Base-by-base conservation (phyloP, 306 rosid species). In the Clitoria ternatea region DNA sequence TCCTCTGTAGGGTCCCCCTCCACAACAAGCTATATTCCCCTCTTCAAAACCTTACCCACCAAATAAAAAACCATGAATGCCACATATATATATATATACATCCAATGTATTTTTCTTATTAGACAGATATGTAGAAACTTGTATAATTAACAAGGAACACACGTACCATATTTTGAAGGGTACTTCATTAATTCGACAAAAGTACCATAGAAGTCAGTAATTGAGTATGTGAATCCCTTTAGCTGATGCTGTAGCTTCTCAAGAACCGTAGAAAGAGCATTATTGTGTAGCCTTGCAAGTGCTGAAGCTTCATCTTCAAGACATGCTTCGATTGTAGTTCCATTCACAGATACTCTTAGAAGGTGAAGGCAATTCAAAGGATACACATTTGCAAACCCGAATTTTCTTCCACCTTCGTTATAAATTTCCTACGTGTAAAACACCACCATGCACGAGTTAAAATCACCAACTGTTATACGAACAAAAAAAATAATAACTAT, bases 11-110 rank as follows among this genome's bases (percentile, higher is more conserved):
- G 60, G 72, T 0, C 95, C 92, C 24, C 79, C 64, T 12, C 97
- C 97, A 49, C 95, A 88, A 10, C 95, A 87, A 17, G 83, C 92
- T 4, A 0, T 26, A 29, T 71, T 80, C 15, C 78, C 90, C 57
- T 79, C 89, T 55, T 80, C 54, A 37, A 87, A 75, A 53, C 89
- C 90, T 87, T 69, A 2, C 7, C 12, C 19, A 0, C 6, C 22
- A 7, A 45, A 56, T 14, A 20, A 20, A 1, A 39, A 20, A 18
- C n/a, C n/a, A n/a, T n/a, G n/a, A n/a, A n/a, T n/a, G n/a, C n/a
- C n/a, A n/a, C n/a, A n/a, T n/a, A n/a, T n/a, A n/a, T n/a, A n/a
- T n/a, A 30, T 23, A 12, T 9, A 18, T 23, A 12, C 6, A 6
- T 43, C 27, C 1, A 32, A n/a, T n/a, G 7, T n/a, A n/a, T n/a